phyloP scores from a whole-genome alignment of 805 yeast genomes.

The Pichia exigua region DNA sequence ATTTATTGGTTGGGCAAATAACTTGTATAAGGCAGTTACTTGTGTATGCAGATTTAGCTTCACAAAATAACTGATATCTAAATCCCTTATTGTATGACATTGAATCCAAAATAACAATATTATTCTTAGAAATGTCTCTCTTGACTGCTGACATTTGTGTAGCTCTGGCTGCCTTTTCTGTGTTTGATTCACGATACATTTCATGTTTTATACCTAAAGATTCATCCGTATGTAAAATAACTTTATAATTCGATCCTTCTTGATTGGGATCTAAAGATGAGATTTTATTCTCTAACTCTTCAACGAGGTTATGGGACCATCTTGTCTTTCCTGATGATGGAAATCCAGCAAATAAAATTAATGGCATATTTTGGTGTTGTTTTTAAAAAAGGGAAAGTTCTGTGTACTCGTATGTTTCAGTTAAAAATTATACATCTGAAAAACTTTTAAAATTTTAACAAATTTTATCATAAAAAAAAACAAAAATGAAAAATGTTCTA shows the following conservation, averaged over 20 bases:
- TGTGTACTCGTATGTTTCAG: not conserved
- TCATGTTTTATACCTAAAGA: constrained; percentile 61
- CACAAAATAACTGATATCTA: constrained; percentile 89
- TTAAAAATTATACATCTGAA: not conserved
- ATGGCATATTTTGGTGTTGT: constrained; percentile 52
- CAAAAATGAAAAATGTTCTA: too few species aligned
- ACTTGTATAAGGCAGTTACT: constrained; percentile 79
- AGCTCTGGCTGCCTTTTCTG: constrained; percentile 79
- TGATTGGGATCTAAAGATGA: constrained; percentile 31
- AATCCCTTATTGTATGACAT: constrained; percentile 90
- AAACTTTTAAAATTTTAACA: not conserved
- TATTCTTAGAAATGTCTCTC: constrained; percentile 59
- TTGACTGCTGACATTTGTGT: constrained; percentile 84
- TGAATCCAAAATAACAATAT: constrained; percentile 78
- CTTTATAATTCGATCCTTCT: constrained; percentile 48
- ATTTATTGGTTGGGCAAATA: constrained; percentile 47
- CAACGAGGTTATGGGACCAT: constrained; percentile 52
- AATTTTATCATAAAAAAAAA: too few species aligned
- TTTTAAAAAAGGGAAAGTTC: not conserved
- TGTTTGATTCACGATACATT: constrained; percentile 60
- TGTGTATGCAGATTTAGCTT: constrained; percentile 77
- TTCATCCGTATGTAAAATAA: constrained; percentile 72
- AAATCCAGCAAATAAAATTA: constrained; percentile 72
- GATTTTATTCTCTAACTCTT: constrained; percentile 40
- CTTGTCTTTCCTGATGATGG: constrained; percentile 83